These are phyloP conservation scores for Gamarada debralockiae DNA, from an alignment of 495 filamentous ascomycete species.

Conservation along the genomic window DNA sequence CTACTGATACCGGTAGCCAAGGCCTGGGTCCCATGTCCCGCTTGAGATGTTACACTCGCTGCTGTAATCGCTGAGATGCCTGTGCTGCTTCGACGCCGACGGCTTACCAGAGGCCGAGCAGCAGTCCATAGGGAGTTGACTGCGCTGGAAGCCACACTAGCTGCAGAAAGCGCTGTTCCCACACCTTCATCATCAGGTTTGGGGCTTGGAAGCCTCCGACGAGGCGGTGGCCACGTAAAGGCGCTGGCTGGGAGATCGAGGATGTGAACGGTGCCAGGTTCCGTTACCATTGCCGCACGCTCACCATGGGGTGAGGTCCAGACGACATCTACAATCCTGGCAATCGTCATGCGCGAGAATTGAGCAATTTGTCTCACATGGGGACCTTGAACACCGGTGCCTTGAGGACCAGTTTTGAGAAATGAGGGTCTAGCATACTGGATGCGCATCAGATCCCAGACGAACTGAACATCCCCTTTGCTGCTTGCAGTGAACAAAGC, in stretches of 20 bases:
- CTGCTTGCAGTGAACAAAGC: slow-evolving; percentile 83
- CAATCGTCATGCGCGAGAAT: slow-evolving; percentile 86
- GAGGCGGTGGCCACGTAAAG: slow-evolving; percentile 85
- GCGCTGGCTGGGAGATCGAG: slow-evolving; percentile 80
- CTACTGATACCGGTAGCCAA: slow-evolving; percentile 80
- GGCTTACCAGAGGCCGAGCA: slow-evolving; percentile 36
- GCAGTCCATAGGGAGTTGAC: slow-evolving; percentile 38
- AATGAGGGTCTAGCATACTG: slow-evolving; percentile 50
- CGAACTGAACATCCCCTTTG: slow-evolving; percentile 86
- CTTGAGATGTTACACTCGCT: slow-evolving; percentile 56
- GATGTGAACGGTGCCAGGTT: slow-evolving; percentile 90
- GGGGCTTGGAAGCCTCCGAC: slow-evolving; percentile 36
- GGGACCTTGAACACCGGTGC: slow-evolving; percentile 29
- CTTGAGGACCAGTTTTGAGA: slow-evolving; percentile 40
- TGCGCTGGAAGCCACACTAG: slow-evolving; percentile 22
- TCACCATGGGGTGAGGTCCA: slow-evolving; percentile 84
- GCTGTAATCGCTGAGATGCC: slow-evolving; percentile 40
- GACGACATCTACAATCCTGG: slow-evolving; percentile 81
- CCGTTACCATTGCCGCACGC: slow-evolving; percentile 78
- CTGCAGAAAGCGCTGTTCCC: slow-evolving; percentile 14
- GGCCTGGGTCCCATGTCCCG: slow-evolving; percentile 69
- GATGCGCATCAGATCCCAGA: slow-evolving; percentile 88
- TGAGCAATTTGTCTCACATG: slow-evolving; percentile 79
- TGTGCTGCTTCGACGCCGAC: slow-evolving; percentile 44
- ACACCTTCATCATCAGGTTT: slow-evolving; percentile 34